phyloP scores from a whole-genome alignment of 192 early-diverging fungal genomes.

The Linderina pennispora region DNA sequence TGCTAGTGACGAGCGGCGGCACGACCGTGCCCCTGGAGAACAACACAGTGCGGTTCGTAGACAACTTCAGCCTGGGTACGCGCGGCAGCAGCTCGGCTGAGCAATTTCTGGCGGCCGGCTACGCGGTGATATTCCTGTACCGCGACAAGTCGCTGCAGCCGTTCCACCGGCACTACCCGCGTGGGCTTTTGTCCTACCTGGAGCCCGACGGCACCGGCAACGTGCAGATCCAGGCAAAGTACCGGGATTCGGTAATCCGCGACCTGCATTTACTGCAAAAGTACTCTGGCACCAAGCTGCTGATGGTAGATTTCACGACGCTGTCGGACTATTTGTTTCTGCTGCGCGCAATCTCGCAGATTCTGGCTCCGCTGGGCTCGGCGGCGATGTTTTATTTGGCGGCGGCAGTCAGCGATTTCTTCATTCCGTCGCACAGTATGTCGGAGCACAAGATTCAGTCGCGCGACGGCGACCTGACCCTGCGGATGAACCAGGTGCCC shows the following conservation, averaged over 20 bases:
- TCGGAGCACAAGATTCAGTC: constrained; percentile 98
- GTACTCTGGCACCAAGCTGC: constrained; percentile 55
- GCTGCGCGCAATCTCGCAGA: constrained; percentile 64
- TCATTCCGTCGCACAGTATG: constrained; percentile 91
- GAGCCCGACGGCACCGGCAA: constrained; percentile 51
- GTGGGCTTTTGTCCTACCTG: constrained; percentile 85
- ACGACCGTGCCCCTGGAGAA: constrained; percentile 94
- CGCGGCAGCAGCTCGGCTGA: constrained; percentile 96
- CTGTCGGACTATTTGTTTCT: constrained; percentile 90
- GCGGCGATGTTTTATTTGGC: constrained; percentile 93
- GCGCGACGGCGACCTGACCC: constrained; percentile 70
- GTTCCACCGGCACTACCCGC: constrained; percentile 86
- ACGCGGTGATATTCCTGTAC: constrained; percentile 95
- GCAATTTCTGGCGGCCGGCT: constrained; percentile 79
- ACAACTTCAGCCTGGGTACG: constrained; percentile 97
- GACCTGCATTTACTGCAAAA: constrained; percentile 62
- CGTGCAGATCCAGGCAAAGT: constrained; percentile 61
- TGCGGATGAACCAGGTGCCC: constrained; percentile 94
- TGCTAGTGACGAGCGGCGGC: constrained; percentile 90
- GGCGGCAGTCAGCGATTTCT: constrained; percentile 98
- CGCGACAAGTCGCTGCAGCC: constrained; percentile 92
- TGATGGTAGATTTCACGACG: constrained; percentile 84
- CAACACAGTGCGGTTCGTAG: constrained; percentile 97
- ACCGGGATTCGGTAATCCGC: constrained; percentile 56
- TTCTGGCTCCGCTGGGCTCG: constrained; percentile 59